Evolutionary conservation across 2,329 filamentous ascomycete species (phyloP).

Genomic region (Neocatenulostroma microsporum): DNA sequence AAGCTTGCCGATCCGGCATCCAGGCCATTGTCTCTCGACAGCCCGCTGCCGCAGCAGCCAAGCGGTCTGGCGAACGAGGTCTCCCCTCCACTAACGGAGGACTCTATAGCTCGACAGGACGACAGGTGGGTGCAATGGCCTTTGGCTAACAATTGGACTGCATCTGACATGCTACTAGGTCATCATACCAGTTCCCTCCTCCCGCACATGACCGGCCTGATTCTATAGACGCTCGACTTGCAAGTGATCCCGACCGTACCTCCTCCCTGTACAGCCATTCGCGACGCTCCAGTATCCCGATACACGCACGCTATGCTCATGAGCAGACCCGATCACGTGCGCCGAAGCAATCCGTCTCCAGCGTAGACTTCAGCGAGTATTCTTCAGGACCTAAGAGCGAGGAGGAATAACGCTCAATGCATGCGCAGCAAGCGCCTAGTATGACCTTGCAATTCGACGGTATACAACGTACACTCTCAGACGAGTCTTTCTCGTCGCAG

Average conservation of each 20-base stretch:
- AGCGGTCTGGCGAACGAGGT: conserved; percentile 23
- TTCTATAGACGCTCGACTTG: conserved; percentile 23
- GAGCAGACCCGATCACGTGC: conserved; percentile 18
- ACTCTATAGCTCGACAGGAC: conserved; percentile 3
- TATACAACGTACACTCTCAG: conserved; percentile 28
- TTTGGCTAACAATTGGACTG: neutral
- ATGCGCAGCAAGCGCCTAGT: conserved; percentile 18
- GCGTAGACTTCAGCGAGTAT: conserved; percentile 18
- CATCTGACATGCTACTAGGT: conserved; percentile 7
- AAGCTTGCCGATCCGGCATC: conserved; percentile 20
- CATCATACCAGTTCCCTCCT: conserved; percentile 12
- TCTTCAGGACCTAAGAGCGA: conserved; percentile 1
- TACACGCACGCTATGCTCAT: conserved; percentile 23
- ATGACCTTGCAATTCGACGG: conserved; percentile 30
- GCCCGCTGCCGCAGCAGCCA: conserved; percentile 20
- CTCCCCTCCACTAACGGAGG: conserved; percentile 29
- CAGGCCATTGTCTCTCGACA: conserved; percentile 28
- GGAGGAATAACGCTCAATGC: conserved; percentile 7
- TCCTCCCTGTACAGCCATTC: conserved; percentile 18
- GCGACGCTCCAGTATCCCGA: conserved; percentile 19
- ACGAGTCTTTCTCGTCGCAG: conserved; percentile 22
- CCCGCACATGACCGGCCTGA: conserved; percentile 17
- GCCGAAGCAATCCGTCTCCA: conserved; percentile 18
- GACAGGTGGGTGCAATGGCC: conserved; percentile 3
- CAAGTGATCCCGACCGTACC: conserved; percentile 11